Percentiles rank a stretch among this genome's conserved stretches.
phyloP scores from a whole-genome alignment of 1,139 yeast genomes.

The Candida mesenterica region DNA sequence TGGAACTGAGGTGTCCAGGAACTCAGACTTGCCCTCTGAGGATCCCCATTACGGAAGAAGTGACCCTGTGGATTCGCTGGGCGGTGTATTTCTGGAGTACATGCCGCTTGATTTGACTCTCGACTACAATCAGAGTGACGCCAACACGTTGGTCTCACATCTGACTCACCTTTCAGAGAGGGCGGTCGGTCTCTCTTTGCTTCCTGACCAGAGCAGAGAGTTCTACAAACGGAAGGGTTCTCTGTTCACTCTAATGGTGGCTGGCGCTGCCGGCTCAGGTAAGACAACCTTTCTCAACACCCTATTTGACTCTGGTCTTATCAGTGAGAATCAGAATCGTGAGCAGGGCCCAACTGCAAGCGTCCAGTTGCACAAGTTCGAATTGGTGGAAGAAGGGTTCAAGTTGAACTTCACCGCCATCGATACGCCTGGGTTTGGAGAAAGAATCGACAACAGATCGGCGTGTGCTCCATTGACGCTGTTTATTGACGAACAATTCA shows the following conservation, averaged over 20 bases:
- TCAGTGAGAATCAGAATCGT: slow-evolving; percentile 3
- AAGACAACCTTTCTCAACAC: slow-evolving; percentile 78
- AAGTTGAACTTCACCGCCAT: slow-evolving; percentile 26
- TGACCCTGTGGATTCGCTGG: too few relatives aligned
- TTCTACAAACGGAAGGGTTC: slow-evolving; percentile 29
- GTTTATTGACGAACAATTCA: slow-evolving; percentile 49
- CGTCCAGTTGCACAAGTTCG: slow-evolving; percentile 9
- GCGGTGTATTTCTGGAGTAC: too few relatives aligned
- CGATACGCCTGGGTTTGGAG: slow-evolving; percentile 49
- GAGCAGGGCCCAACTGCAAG: too few relatives aligned
- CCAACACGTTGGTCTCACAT: too few relatives aligned
- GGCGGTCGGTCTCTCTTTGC: slow-evolving; percentile 22
- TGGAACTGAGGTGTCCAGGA: too few relatives aligned
- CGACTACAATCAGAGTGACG: too few relatives aligned
- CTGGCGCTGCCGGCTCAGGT: slow-evolving; percentile 78
- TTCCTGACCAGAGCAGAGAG: slow-evolving; percentile 28
- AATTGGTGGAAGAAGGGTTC: slow-evolving; percentile 16
- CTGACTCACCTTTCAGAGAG: too few relatives aligned
- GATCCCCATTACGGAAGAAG: too few relatives aligned
- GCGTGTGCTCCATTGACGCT: slow-evolving; percentile 60
- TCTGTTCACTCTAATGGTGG: slow-evolving; percentile 61
- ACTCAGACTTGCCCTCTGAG: too few relatives aligned
- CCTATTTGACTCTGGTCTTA: slow-evolving; percentile 11
- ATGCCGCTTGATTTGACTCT: too few relatives aligned
- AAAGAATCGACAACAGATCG: slow-evolving; percentile 39